phyloP scores from a whole-genome alignment of 345 rosid genomes.

The Rhizophora mangle region DNA sequence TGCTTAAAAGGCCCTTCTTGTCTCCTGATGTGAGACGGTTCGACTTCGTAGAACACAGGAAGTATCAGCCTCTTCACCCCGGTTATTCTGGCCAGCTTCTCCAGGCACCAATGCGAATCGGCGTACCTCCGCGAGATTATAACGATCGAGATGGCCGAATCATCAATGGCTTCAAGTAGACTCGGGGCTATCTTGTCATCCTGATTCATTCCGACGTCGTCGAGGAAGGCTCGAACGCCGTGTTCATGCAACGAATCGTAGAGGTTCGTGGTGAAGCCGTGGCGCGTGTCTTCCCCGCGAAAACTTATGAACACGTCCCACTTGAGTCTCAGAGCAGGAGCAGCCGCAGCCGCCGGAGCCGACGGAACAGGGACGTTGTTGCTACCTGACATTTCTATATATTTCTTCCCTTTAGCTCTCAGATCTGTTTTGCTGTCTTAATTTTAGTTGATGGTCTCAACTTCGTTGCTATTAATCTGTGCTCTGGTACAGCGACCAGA shows the following conservation, averaged over 20 bases:
- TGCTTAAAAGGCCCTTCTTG: constrained; percentile 32
- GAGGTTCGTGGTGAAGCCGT: constrained; percentile 28
- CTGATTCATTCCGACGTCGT: constrained; percentile 37
- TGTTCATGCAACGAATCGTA: constrained; percentile 16
- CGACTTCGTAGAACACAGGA: constrained; percentile 46
- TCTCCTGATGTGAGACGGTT: constrained; percentile 48
- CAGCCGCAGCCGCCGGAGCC: constrained; percentile 11
- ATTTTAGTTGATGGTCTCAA: no score
- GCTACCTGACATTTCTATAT: no score
- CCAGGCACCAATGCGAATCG: constrained; percentile 45
- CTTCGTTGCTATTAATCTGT: no score
- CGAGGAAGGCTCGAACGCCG: constrained; percentile 37
- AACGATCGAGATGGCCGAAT: constrained; percentile 46
- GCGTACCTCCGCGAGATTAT: constrained; percentile 42
- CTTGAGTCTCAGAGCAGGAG: constrained; percentile 29
- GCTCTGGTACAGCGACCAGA: no score
- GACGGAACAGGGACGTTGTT: not conserved
- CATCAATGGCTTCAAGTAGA: constrained; percentile 42
- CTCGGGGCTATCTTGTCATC: constrained; percentile 43
- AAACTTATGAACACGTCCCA: constrained; percentile 61
- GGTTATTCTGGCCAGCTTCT: constrained; percentile 44
- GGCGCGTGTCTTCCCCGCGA: constrained; percentile 53
- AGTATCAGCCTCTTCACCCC: constrained; percentile 34
- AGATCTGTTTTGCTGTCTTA: no score
- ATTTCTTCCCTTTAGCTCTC: no score